Base-by-base conservation (phyloP, 139 green algal species). In the Gonium pectorale region DNA sequence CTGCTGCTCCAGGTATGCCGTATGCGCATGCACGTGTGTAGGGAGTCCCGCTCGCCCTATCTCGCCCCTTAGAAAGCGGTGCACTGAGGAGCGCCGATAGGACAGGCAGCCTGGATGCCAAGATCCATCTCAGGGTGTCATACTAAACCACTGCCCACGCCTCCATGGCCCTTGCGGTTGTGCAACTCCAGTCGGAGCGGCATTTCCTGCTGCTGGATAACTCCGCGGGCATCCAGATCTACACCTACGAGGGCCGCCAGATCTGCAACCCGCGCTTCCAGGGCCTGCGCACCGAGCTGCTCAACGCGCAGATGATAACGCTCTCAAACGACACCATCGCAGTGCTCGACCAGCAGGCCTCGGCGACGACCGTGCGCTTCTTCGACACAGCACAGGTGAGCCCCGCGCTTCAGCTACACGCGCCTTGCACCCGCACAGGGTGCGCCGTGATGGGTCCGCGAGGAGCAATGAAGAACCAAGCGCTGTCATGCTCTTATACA, bases 251-350 rank as follows among this genome's bases (percentile, higher is more conserved):
- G 67, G 94, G 94, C 21, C 87, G 93, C 3, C 87, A 87, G 79
- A 74, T 96, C 27, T 95, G 92, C 86, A 89, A 92, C 59, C 89
- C 92, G 24, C 94, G 94, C 83, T 90, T 91, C 74, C 88, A 91
- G 83, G 93, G 89, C 22, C 70, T 95, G 54, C 88, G 90, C 29
- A 79, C 87, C 3, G 94, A 96, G 79, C 86, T 93, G 51, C 82
- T 96, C 6, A 94, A 91, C 83, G 31, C 67, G 37, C 79, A 91
- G n/a, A 92, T 94, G 85, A 46, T 96, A 26, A 87, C 72, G 67
- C 59, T 97, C 38, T 90, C 90, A 33, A 92, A 90, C 77, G 94
- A 97, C 90, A 94, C 86, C 15, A 78, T 96, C 31, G 94, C 92
- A 13, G 82, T 95, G 49, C 78, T 95, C 38, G 92, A 95, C 67